These are phyloP conservation scores for Xylaria sp. DNA, from an alignment of 2,329 filamentous ascomycete species.

Conservation along the genomic window DNA sequence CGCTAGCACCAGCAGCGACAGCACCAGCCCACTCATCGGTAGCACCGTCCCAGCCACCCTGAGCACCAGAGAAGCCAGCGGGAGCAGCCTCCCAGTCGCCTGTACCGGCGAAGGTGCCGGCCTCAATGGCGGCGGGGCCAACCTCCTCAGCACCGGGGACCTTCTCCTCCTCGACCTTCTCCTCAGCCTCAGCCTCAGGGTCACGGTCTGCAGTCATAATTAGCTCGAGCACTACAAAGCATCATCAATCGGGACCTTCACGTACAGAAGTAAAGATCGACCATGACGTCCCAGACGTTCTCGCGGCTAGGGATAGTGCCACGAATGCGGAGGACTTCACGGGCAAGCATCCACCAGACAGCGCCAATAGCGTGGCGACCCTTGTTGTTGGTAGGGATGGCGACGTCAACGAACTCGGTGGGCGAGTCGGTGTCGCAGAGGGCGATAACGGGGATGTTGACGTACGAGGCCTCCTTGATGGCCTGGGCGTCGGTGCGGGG, in stretches of 20 bases:
- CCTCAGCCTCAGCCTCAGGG: constrained; percentile 99
- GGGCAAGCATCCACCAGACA: constrained; percentile 99
- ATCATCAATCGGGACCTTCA: constrained; percentile 38
- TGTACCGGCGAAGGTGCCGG: constrained; percentile 70
- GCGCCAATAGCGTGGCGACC: constrained; percentile 98
- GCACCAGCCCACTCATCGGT: constrained; percentile 68
- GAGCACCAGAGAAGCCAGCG: constrained; percentile 67
- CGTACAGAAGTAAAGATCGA: constrained; percentile 98
- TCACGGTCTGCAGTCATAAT: constrained; percentile 76
- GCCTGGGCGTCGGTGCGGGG: constrained; percentile 99
- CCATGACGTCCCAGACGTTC: constrained; percentile 98
- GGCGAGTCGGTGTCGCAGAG: constrained; percentile 99
- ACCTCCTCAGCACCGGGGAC: constrained; percentile 85
- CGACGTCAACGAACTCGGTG: constrained; percentile 99
- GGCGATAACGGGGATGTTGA: constrained; percentile 99
- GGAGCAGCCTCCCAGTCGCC: constrained; percentile 88
- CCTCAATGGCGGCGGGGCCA: constrained; percentile 79
- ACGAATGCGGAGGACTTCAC: constrained; percentile 98
- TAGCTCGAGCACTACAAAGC: constrained; percentile 11
- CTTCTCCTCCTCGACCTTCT: constrained; percentile 96
- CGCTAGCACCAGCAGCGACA: constrained; percentile 71
- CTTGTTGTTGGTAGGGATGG: constrained; percentile 99
- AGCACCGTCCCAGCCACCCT: constrained; percentile 65
- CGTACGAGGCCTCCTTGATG: constrained; percentile 99
- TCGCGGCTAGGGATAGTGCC: constrained; percentile 97